phyloP scores from a whole-genome alignment of 176 grass and related monocot species.

The Metroxylon sagu region DNA sequence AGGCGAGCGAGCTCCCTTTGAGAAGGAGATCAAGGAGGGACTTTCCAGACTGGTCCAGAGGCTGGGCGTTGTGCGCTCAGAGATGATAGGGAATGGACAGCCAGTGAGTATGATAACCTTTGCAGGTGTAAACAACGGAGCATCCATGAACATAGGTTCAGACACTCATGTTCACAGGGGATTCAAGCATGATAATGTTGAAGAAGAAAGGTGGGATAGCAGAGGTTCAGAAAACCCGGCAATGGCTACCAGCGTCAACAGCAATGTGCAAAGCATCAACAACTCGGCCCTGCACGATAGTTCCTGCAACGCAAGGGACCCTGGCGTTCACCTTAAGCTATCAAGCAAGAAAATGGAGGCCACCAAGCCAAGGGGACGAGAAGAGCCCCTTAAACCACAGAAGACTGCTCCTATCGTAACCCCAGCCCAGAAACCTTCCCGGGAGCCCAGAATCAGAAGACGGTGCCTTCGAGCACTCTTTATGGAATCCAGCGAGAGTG shows the following conservation, averaged over 20 bases:
- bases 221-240: background rate
- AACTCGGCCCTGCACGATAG: constrained; percentile 74
- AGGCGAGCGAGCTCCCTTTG: constrained; percentile 31
- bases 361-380: background rate
- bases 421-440: constrained; percentile 6
- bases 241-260: constrained; percentile 54
- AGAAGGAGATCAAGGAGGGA: constrained; percentile 48
- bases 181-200: too few relatives aligned
- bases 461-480: constrained; percentile 73
- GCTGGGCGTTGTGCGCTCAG: background rate
- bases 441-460: constrained; percentile 33
- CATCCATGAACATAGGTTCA: constrained; percentile 54
- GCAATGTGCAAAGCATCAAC: constrained; percentile 80
- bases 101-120: constrained; percentile 50
- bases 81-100: constrained; percentile 4
- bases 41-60: constrained; percentile 30
- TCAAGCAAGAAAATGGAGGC: constrained; percentile 3
- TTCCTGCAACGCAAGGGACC: constrained; percentile 53
- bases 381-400: constrained; percentile 2
- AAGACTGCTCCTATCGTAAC: background rate
- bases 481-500: constrained; percentile 60
- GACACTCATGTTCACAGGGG: too few relatives aligned
- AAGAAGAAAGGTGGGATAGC: too few relatives aligned
- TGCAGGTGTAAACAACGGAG: constrained; percentile 66
- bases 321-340: constrained; percentile 57